Conservation (phyloP, 345 rosid genomes). For the Kernera saxatilis region DNA sequence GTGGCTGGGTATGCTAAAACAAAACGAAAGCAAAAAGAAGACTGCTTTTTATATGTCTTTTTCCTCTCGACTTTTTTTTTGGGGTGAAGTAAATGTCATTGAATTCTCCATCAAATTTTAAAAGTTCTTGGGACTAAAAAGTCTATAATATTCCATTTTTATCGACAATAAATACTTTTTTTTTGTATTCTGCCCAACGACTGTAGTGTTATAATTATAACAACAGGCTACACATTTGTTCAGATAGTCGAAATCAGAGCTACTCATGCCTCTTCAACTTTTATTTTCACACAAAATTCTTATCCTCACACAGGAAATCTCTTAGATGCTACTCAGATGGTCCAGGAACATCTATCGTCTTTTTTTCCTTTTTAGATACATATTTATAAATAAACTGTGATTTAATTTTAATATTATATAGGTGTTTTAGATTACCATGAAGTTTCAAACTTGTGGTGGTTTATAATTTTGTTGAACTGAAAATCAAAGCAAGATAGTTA, state of each 20-base stretch:
- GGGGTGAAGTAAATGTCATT: neutral
- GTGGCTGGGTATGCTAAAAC: neutral
- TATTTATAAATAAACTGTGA: neutral
- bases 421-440: too few relatives aligned
- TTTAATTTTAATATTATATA: too few relatives aligned
- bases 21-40: neutral
- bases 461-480: too few relatives aligned
- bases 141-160: neutral
- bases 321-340: neutral
- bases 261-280: neutral
- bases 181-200: neutral
- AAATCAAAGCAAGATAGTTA: too few relatives aligned
- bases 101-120: neutral
- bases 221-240: neutral
- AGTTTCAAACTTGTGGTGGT: too few relatives aligned
- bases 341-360: neutral
- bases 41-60: conserved; percentile 14
- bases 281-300: neutral
- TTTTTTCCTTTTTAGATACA: neutral
- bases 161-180: neutral
- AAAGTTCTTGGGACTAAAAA: neutral
- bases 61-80: neutral
- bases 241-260: neutral
- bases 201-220: neutral
- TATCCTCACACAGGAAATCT: neutral